phyloP scores from a whole-genome alignment of 768 basidiomycete species.

The Phaeolepiota aurea region DNA sequence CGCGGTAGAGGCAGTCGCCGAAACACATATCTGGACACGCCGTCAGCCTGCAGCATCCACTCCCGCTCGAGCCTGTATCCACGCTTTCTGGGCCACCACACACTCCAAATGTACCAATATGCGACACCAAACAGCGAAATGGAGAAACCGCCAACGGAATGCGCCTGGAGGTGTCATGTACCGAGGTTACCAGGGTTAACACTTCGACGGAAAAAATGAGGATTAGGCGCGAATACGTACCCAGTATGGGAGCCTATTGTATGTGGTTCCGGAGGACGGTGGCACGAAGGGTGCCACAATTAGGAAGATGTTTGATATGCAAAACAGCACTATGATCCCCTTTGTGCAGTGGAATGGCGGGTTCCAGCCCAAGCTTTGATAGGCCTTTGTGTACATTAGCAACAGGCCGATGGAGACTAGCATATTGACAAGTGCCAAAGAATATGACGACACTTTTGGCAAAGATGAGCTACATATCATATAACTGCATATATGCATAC shows the following conservation, averaged over 20 bases:
- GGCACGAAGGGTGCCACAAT: constrained; percentile 56
- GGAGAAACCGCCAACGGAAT: constrained; percentile 35
- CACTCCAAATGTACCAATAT: constrained; percentile 51
- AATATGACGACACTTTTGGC: constrained; percentile 47
- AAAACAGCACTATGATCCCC: constrained; percentile 41
- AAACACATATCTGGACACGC: constrained; percentile 48
- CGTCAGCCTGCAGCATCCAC: constrained; percentile 45
- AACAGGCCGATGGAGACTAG: constrained; percentile 55
- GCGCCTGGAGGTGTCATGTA: constrained; percentile 27
- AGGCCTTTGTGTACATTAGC: constrained; percentile 43
- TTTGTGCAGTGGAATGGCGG: constrained; percentile 59
- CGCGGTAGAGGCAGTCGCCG: constrained; percentile 26
- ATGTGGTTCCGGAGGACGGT: constrained; percentile 43
- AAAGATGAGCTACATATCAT: neutral
- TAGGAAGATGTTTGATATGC: constrained; percentile 59
- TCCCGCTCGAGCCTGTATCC: constrained; percentile 43
- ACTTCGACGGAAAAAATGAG: too few relatives aligned
- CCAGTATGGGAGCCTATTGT: constrained; percentile 60
- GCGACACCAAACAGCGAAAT: constrained; percentile 39
- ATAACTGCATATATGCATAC: constrained; percentile 12
- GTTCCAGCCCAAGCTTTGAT: constrained; percentile 41
- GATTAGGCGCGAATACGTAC: constrained; percentile 27
- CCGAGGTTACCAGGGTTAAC: neutral
- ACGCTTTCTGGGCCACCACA: constrained; percentile 37
- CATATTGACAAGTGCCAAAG: constrained; percentile 47